Evolutionary conservation across 257 asterid species (phyloP), one percentile per base, ranked within the genome.

Genomic region (Plantago major): DNA sequence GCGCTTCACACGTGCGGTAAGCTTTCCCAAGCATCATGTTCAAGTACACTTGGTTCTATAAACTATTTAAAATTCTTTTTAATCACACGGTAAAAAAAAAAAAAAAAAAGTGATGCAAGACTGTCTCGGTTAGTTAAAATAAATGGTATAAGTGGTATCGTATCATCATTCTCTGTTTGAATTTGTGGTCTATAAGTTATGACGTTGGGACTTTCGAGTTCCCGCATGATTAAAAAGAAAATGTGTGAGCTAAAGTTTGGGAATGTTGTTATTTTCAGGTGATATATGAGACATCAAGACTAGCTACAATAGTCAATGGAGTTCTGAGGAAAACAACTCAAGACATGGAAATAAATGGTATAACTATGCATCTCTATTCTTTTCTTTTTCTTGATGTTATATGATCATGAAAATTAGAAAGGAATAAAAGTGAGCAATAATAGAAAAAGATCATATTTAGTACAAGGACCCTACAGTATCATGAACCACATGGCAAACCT

Each of bases 1-100:
- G 99, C 84, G 82, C 43, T 89, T 93, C 74, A 93, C 99, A 42
- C 95, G 97, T 67, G 89, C 89, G 28, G 89, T 82, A 58, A 74
- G 83, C 72, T 4, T 5, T 55, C 64, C 37, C 66, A 43, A 65
- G 38, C 44, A 55, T 7, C 55, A 54, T 9, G 28, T n/a, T 43
- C n/a, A n/a, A n/a, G n/a, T n/a, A n/a, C n/a, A n/a, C n/a, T n/a
- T n/a, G n/a, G n/a, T n/a, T n/a, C n/a, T n/a, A n/a, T n/a, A n/a
- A n/a, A n/a, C n/a, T n/a, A n/a, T n/a, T n/a, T n/a, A n/a, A n/a
- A n/a, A n/a, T n/a, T n/a, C n/a, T n/a, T n/a, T n/a, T n/a, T n/a
- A n/a, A n/a, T n/a, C n/a, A n/a, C n/a, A n/a, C n/a, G n/a, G n/a
- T n/a, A n/a, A n/a, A n/a, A n/a, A n/a, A n/a, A n/a, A n/a, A n/a